These are phyloP conservation scores for Urochloa ruziziensis DNA, from an alignment of 176 grass and related monocot genomes.

Conservation along the genomic window DNA sequence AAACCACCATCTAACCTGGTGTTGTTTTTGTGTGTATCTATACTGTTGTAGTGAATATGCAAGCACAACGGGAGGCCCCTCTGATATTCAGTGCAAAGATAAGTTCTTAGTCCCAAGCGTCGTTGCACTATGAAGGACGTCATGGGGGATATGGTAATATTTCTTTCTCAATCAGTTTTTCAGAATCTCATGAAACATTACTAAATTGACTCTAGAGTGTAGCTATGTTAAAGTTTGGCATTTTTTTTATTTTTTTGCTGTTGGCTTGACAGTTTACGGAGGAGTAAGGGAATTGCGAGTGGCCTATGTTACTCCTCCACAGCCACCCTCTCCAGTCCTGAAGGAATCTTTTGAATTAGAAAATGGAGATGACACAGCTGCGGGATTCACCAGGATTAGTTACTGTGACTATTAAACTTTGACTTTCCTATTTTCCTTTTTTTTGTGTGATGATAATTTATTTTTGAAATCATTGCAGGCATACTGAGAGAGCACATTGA, in stretches of 20 bases:
- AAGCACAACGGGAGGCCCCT: constrained; percentile 51
- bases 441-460: constrained; percentile 10
- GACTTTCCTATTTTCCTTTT: not conserved
- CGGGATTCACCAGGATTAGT: constrained; percentile 58
- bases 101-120: constrained; percentile 75
- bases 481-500: constrained; percentile 46
- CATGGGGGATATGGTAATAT: constrained; percentile 53
- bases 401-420: constrained; percentile 38
- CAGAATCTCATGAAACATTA: not conserved
- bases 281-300: constrained; percentile 65
- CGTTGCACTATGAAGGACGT: constrained; percentile 59
- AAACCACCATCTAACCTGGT: not conserved
- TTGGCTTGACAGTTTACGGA: constrained; percentile 59
- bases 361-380: constrained; percentile 40
- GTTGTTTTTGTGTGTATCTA: not conserved
- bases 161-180: constrained; percentile 3
- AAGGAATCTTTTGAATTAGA: constrained; percentile 79
- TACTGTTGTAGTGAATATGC: constrained; percentile 66
- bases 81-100: constrained; percentile 80
- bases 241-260: not conserved
- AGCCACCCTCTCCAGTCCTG: constrained; percentile 81
- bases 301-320: constrained; percentile 74
- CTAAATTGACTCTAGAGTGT: not conserved
- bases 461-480: constrained; percentile 41
- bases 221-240: not conserved